Evolutionary conservation across 345 rosid species (phyloP).

Genomic region (Corchorus olitorius): DNA sequence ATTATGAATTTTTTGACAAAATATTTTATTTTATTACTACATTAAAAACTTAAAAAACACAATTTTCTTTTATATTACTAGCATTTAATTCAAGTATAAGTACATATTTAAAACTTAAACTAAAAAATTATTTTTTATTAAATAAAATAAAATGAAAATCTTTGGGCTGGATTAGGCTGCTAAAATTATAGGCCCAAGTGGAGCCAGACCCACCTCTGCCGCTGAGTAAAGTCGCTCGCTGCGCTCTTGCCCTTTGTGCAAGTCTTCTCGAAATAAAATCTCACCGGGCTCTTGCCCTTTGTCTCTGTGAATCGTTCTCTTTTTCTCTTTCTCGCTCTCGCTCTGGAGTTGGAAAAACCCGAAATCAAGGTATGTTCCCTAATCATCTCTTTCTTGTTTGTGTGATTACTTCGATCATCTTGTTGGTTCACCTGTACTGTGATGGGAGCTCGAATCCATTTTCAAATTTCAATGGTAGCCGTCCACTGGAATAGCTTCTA

Average conservation of each 20-base stretch:
- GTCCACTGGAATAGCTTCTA: background rate
- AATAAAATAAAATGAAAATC: too few relatives aligned
- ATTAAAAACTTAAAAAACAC: too few relatives aligned
- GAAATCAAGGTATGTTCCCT: background rate
- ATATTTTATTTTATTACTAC: too few relatives aligned
- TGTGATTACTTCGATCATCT: background rate
- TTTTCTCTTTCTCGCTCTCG: background rate
- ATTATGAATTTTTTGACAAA: too few relatives aligned
- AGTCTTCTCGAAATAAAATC: background rate
- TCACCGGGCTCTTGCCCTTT: background rate
- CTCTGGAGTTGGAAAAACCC: background rate
- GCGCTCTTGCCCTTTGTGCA: background rate
- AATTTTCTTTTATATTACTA: too few relatives aligned
- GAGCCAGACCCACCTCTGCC: background rate
- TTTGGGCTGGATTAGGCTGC: background rate
- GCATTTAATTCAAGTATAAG: too few relatives aligned
- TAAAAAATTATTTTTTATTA: too few relatives aligned
- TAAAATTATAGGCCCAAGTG: background rate
- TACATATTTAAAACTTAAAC: too few relatives aligned
- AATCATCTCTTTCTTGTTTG: background rate
- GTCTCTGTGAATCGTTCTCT: too few relatives aligned
- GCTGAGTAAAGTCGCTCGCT: background rate
- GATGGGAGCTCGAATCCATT: background rate
- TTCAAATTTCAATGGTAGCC: background rate
- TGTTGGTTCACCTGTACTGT: background rate